Evolutionary conservation across 2,329 filamentous ascomycete species (phyloP), one percentile per base, ranked within the genome.

Genomic region (Biscogniauxia mediterranea): DNA sequence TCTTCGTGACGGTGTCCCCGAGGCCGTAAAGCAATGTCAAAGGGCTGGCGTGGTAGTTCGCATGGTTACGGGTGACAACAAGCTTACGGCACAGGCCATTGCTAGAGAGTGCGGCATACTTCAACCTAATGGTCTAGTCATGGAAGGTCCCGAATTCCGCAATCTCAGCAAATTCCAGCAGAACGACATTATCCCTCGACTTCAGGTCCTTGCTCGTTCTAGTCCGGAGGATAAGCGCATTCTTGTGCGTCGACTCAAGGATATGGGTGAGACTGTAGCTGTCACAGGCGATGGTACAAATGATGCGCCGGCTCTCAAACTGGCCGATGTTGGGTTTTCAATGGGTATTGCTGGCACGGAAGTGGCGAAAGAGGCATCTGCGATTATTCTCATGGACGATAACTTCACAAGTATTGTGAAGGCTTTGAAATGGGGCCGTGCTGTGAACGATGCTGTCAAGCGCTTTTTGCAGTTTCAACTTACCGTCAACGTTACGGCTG

Each of bases 401-500:
- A 93, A 93, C 77, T 94, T 94, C 76, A 84, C 87, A 26, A 93
- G 90, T n/a, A 94, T 93, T 63, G 89, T 94, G 66, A 92, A 92
- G 76, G 91, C 91, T 15, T 81, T 93, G 68, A 89, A 90, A 68
- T 94, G 91, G 91, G 91, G 91, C 56, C 85, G 89, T 25, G 87
- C 89, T 38, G 89, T 92, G 68, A 91, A 91, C 70, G 89, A 92
- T 70, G 87, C 89, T 1, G 89, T 91, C 69, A 91, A 91, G 79
- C 88, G 89, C 64, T 92, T 92, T 75, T 79, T 92, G 56, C 86
- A 90, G 74, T 90, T 91, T 72, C 89, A 92, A 79, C 84, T 93
- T 64, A 92, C 89, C 0, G 93, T 97, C 78, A 97, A 97, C 81
- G 88, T 97, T 66, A 97, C 93, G 8, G 93, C 93, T 46, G 93